These are phyloP conservation scores for Bacterosira constricta DNA, from an alignment of 108 stramenopile genomes.

Conservation along the genomic window DNA sequence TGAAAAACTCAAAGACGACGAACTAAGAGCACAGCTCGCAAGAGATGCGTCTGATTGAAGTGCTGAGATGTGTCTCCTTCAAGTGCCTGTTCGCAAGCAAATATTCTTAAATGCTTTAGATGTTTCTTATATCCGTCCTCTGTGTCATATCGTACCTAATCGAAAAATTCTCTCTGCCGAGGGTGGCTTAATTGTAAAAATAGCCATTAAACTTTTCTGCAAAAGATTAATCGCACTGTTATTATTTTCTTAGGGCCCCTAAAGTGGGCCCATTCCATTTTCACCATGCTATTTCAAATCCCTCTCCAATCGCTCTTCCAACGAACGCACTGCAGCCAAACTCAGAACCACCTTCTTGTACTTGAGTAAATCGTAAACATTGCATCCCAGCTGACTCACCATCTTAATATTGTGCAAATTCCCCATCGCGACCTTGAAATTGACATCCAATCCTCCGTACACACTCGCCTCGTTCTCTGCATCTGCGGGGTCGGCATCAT, in stretches of 20 bases:
- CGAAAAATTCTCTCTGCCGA: too few relatives aligned
- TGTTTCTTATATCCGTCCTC: too few relatives aligned
- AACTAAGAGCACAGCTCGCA: neutral
- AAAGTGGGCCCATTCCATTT: too few relatives aligned
- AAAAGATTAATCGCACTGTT: too few relatives aligned
- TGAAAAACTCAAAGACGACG: slow-evolving; percentile 20
- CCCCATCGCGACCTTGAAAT: slow-evolving; percentile 69
- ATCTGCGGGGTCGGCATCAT: slow-evolving; percentile 56
- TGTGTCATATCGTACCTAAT: too few relatives aligned
- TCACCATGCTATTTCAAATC: slow-evolving; percentile 8
- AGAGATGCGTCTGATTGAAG: too few relatives aligned
- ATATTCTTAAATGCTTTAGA: too few relatives aligned
- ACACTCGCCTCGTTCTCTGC: slow-evolving; percentile 33
- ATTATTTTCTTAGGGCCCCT: too few relatives aligned
- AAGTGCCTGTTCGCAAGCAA: too few relatives aligned
- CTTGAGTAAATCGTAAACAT: slow-evolving; percentile 84
- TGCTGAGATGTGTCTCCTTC: too few relatives aligned
- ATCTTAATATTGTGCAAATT: slow-evolving; percentile 74
- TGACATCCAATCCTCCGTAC: slow-evolving; percentile 69
- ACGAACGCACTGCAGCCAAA: slow-evolving; percentile 59
- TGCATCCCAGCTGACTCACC: slow-evolving; percentile 54
- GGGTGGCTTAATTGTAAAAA: too few relatives aligned
- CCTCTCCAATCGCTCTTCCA: slow-evolving; percentile 65
- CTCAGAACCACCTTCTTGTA: slow-evolving; percentile 75
- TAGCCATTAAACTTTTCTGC: too few relatives aligned